Conservation (phyloP, 208 protist genomes). For the Trichomonas tenax region DNA sequence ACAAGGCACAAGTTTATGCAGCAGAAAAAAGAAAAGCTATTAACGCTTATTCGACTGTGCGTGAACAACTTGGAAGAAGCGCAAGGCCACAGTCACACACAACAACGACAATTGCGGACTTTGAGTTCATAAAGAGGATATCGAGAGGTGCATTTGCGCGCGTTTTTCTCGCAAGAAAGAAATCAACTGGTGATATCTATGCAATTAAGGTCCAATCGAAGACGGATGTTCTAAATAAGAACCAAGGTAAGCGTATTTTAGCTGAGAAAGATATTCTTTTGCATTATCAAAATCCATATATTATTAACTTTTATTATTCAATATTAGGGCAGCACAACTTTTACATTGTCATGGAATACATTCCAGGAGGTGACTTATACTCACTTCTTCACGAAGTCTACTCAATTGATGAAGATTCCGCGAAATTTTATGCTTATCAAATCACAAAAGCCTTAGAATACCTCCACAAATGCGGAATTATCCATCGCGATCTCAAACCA, state of each 20-base stretch:
- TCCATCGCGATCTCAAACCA: conserved; percentile 73
- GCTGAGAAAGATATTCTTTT: neutral
- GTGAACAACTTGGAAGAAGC: too few relatives aligned
- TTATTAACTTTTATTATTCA: conserved; percentile 18
- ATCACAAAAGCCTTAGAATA: conserved; percentile 78
- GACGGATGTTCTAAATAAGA: neutral
- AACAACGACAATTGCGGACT: conserved; percentile 38
- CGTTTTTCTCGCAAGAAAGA: conserved; percentile 44
- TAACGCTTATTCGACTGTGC: neutral
- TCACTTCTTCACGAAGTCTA: neutral
- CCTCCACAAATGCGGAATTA: conserved; percentile 82
- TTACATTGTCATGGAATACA: neutral
- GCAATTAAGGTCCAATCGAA: conserved; percentile 45
- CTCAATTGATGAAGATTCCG: neutral
- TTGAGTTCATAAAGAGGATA: conserved; percentile 51
- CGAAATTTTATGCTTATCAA: conserved; percentile 56
- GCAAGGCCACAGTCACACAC: neutral
- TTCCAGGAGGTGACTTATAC: neutral
- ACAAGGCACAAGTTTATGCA: neutral
- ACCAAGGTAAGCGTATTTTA: neutral
- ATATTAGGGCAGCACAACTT: neutral
- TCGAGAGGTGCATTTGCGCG: conserved; percentile 54
- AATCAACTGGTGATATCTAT: conserved; percentile 42
- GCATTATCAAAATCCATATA: neutral
- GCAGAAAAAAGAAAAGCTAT: neutral